Evolutionary conservation across 148 eudicot genomes (phyloP).

Genomic region (Cornus kousa): DNA sequence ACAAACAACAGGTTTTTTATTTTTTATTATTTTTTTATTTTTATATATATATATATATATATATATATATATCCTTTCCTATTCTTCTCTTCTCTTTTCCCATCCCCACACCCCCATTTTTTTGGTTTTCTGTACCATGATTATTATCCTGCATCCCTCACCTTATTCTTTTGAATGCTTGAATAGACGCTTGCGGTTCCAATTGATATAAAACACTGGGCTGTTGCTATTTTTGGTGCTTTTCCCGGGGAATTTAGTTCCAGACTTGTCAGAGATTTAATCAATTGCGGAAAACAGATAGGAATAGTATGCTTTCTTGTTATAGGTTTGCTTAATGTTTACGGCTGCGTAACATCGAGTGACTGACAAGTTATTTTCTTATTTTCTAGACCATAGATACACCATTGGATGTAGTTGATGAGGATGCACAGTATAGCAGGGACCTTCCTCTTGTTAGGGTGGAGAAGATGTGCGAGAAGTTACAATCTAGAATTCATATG

Average conservation of each 20-base stretch:
- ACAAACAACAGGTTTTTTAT: conserved; percentile 96
- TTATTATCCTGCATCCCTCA: neutral
- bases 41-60: no score
- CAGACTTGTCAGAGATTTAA: conserved; percentile 65
- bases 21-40: no score
- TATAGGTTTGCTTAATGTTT: neutral
- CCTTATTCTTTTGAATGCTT: neutral
- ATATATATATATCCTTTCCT: no score
- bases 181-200: conserved; percentile 68
- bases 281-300: conserved; percentile 60
- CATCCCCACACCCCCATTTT: no score
- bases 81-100: no score
- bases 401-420: conserved; percentile 79
- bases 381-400: conserved; percentile 45
- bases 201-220: conserved; percentile 68
- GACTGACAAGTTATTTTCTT: neutral
- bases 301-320: conserved; percentile 67
- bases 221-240: conserved; percentile 83
- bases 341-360: neutral
- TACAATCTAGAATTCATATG: conserved; percentile 76
- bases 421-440: conserved; percentile 63
- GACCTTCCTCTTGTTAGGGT: conserved; percentile 85
- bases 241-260: conserved; percentile 58
- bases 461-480: conserved; percentile 77
- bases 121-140: neutral